A percentile compares a stretch with the other conserved stretches of the same genome.
phyloP scores from a whole-genome alignment of 2,329 filamentous ascomycete species.

The Cryphonectria radicalis region DNA sequence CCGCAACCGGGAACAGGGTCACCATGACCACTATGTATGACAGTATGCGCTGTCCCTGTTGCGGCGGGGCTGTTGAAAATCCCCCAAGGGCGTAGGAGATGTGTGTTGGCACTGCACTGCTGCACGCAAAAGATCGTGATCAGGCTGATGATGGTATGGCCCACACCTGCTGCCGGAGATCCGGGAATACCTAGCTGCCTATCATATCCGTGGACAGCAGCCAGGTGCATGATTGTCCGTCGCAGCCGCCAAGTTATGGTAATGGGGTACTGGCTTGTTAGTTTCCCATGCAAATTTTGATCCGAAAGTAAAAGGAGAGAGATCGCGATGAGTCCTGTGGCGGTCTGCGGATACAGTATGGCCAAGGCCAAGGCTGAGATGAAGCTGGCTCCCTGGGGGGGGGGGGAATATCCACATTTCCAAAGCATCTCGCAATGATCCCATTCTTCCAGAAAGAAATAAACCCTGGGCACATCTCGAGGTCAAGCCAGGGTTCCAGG shows the following conservation, averaged over 20 bases:
- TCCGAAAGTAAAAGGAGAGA: background rate
- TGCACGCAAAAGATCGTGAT: slow-evolving; percentile 5
- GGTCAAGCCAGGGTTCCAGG: background rate
- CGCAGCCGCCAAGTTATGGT: background rate
- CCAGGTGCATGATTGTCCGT: background rate
- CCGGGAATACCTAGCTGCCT: background rate
- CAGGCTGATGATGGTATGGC: background rate
- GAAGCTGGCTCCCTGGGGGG: background rate
- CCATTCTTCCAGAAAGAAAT: background rate
- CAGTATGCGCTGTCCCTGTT: background rate
- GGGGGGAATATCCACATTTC: background rate
- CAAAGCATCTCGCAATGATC: background rate
- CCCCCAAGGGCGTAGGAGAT: background rate
- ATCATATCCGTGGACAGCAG: background rate
- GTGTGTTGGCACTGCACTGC: background rate
- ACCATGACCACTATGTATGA: background rate
- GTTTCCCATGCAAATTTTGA: slow-evolving; percentile 1
- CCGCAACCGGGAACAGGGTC: background rate
- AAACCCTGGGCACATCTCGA: background rate
- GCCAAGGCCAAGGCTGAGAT: background rate
- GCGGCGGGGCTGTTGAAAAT: background rate
- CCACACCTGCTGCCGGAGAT: background rate
- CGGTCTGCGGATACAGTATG: background rate
- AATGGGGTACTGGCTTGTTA: background rate
- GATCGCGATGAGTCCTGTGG: background rate